These are phyloP conservation scores for Macroventuria anomochaeta DNA, from an alignment of 2,329 filamentous ascomycete genomes.

Conservation along the genomic window DNA sequence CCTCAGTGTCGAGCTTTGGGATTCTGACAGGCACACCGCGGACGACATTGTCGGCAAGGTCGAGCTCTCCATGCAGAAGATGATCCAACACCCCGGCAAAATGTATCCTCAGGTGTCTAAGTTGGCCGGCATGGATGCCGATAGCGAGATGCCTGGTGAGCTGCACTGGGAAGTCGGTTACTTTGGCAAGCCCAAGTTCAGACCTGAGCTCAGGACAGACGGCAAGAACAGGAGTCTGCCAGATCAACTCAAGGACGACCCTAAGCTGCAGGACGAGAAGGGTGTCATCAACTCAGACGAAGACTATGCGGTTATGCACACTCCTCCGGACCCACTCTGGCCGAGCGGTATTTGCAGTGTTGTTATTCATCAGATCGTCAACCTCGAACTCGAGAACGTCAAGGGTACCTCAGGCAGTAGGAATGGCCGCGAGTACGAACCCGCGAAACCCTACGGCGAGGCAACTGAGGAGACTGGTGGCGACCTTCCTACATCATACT, in stretches of 20 bases:
- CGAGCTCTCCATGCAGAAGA: conserved; percentile 89
- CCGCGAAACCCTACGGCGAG: conserved; percentile 83
- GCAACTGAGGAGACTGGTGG: conserved; percentile 83
- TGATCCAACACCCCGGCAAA: conserved; percentile 90
- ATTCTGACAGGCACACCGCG: conserved; percentile 88
- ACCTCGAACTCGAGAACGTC: conserved; percentile 88
- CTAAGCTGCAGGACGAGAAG: conserved; percentile 86
- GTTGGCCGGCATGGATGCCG: conserved; percentile 80
- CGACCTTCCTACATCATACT: conserved; percentile 87
- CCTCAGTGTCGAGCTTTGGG: conserved; percentile 93
- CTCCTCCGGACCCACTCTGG: conserved; percentile 95
- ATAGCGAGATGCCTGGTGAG: conserved; percentile 88
- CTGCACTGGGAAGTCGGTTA: conserved; percentile 96
- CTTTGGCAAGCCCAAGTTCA: conserved; percentile 89
- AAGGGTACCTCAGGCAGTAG: conserved; percentile 82
- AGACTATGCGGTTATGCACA: conserved; percentile 86
- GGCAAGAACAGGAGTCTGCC: conserved; percentile 83
- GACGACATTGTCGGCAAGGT: conserved; percentile 96
- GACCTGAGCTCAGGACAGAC: conserved; percentile 82
- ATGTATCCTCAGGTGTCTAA: conserved; percentile 92
- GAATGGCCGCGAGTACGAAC: conserved; percentile 86
- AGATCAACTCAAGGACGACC: conserved; percentile 72
- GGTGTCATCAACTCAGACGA: conserved; percentile 73
- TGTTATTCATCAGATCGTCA: conserved; percentile 93
- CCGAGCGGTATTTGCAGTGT: conserved; percentile 87